Evolutionary conservation across 768 basidiomycete species (phyloP).

Genomic region (Boletus reticuloceps): DNA sequence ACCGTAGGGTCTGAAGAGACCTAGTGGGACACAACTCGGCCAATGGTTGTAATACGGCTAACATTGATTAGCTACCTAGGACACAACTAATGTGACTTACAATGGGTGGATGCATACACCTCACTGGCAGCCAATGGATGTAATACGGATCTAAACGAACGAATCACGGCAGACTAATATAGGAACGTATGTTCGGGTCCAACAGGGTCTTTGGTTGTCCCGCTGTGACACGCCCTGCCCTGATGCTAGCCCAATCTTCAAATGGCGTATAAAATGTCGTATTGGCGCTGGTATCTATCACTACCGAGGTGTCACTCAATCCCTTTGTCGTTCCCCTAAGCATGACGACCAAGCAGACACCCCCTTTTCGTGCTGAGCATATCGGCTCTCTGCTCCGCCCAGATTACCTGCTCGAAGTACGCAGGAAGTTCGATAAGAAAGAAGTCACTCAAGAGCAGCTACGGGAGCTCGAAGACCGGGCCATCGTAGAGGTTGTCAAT

Average conservation of each 20-base stretch:
- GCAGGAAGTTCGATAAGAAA: constrained; percentile 34
- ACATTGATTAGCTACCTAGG: too few relatives aligned
- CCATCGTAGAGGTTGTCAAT: constrained; percentile 35
- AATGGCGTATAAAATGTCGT: constrained; percentile 1
- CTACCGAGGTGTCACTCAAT: neutral
- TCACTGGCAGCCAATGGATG: too few relatives aligned
- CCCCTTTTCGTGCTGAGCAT: constrained; percentile 47
- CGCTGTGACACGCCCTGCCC: neutral
- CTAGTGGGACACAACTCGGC: too few relatives aligned
- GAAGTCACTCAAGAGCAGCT: constrained; percentile 36
- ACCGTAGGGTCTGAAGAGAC: neutral
- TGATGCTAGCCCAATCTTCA: neutral
- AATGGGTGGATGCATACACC: too few relatives aligned
- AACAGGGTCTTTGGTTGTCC: neutral
- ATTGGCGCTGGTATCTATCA: neutral
- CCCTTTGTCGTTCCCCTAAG: neutral
- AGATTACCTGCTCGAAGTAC: constrained; percentile 35
- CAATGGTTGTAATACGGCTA: too few relatives aligned
- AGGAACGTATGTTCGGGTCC: too few relatives aligned
- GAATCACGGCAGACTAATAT: too few relatives aligned
- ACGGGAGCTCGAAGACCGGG: constrained; percentile 36
- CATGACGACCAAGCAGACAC: constrained; percentile 27
- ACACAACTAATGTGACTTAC: too few relatives aligned
- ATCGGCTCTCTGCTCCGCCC: constrained; percentile 46
- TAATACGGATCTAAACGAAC: too few relatives aligned